phyloP scores from a whole-genome alignment of 2,329 filamentous ascomycete genomes.

The Xylaria sp. region DNA sequence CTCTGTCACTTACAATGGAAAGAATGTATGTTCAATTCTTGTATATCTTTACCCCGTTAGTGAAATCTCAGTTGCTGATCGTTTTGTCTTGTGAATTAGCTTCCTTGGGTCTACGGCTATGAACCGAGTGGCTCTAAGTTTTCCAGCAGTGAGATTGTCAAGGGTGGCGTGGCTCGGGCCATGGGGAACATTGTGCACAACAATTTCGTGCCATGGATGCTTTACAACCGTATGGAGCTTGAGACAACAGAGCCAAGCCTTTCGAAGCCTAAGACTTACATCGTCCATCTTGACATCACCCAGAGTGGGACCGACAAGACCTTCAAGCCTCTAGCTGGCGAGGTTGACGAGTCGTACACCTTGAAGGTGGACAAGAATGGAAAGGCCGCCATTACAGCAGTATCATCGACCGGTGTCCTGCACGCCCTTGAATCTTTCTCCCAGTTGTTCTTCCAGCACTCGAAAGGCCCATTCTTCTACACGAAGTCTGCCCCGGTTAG shows the following conservation, averaged over 20 bases:
- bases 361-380: conserved; percentile 70
- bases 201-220: conserved; percentile 82
- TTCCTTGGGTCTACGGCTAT: conserved; percentile 61
- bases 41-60: conserved; percentile 23
- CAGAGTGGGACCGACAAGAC: conserved; percentile 69
- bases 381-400: conserved; percentile 70
- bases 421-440: conserved; percentile 80
- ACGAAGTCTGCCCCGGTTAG: conserved; percentile 75
- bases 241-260: conserved; percentile 72
- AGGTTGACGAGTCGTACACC: conserved; percentile 81
- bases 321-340: conserved; percentile 69
- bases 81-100: conserved; percentile 51
- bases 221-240: conserved; percentile 69
- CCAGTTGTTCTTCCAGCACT: conserved; percentile 83
- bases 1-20: conserved; percentile 68
- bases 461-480: conserved; percentile 69
- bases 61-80: conserved; percentile 48
- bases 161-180: conserved; percentile 68
- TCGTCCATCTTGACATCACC: conserved; percentile 70
- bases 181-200: conserved; percentile 72
- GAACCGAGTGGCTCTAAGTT: conserved; percentile 54
- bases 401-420: conserved; percentile 74
- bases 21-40: conserved; percentile 58
- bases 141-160: conserved; percentile 65
- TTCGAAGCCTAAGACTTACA: conserved; percentile 56